Evolutionary conservation across 495 filamentous ascomycete genomes (phyloP), one percentile per base, ranked within the genome.

Genomic region (Hyphodiscus hymeniophilus): DNA sequence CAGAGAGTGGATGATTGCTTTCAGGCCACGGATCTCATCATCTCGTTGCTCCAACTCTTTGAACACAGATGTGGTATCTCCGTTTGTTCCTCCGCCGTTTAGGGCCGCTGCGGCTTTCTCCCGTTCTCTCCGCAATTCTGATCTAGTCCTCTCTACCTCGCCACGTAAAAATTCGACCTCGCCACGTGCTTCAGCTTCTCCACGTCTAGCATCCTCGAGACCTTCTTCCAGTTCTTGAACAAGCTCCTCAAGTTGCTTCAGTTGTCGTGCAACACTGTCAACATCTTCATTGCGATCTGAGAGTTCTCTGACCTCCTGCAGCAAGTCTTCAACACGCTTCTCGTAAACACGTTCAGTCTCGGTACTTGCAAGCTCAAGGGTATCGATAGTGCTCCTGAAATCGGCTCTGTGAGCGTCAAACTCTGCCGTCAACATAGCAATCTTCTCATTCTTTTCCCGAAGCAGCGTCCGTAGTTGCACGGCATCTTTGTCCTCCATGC

Each of bases 331-430:
- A 7, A 96, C 81, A 53, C 82, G 80, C 60, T 87, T 86, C 62
- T 97, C 94, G 57, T 99, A 97, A 6, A 97, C 90, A n/a, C 92
- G 76, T 64, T 96, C 91, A 6, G 92, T 99, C 66, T 99, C 92
- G 0, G 89, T 87, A 56, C 89, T 94, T 7, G 92, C 94, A 67
- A 95, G 80, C 66, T 99, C 92, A 31, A 99, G 71, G 1, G 90
- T 94, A 67, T 99, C 92, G 40, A 99, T 88, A 15, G 92, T 99
- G 61, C 85, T 94, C 48, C 92, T 72, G 63, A 99, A 99, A 63
- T 99, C 92, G 7, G 91, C 92, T 26, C 92, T 79, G 61, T 99
- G 92, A 10, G 83, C 76, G 62, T 99, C 92, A 54, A 99, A 99
- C 59, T 99, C 94, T 3, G 85, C 80, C 2, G 88, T 96, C 55